Base-by-base conservation (phyloP, 1,284 basidiomycete genomes). In the Fomitopsis schrenkii region DNA sequence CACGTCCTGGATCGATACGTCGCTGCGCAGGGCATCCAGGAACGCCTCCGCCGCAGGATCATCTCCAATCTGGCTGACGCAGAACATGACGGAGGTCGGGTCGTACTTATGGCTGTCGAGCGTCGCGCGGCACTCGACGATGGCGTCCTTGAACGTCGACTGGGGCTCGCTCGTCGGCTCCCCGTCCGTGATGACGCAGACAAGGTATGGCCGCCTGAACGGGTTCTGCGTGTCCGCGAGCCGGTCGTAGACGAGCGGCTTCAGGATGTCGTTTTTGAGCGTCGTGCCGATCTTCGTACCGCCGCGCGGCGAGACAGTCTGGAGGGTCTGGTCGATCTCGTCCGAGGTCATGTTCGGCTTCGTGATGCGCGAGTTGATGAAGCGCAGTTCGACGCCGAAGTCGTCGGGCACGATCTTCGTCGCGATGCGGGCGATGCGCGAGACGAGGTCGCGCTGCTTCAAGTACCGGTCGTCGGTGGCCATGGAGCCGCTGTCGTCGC, bases 21-120 rank as follows among this genome's bases (percentile, higher is more conserved):
- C 74, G 26, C 59, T 64, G 10, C 71, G 74, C 50, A 77, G 76
- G 22, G 76, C 78, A 5, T 74, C 75, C 5, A 52, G 59, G 17
- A 70, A 75, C 22, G 75, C 76, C 3, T 67, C 55, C 4, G 60
- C 60, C 17, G 40, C 17, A 26, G 26, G 17, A 15, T 58, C 57
- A n/a, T 61, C 38, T 12, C 60, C 60, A 33, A 61, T 58, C 54
- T 61, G 60, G 57, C 60, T 61, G 50, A 61, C 41, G 52, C 60
- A 42, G 57, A 61, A 61, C 60, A 58, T 61, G n/a, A 61, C 60
- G 5, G 60, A n/a, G 14, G 52, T 58, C 35, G 60, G 50, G 17
- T 55, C 35, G 41, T 58, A 61, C n/a, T 45, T 56, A 30, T 33
- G 2, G 17, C 22, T 46, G 17, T 38, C 59, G 26, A 61, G 46